These are phyloP conservation scores for Komagataea norvegica DNA, from an alignment of 1,139 yeast genomes.

Conservation along the genomic window DNA sequence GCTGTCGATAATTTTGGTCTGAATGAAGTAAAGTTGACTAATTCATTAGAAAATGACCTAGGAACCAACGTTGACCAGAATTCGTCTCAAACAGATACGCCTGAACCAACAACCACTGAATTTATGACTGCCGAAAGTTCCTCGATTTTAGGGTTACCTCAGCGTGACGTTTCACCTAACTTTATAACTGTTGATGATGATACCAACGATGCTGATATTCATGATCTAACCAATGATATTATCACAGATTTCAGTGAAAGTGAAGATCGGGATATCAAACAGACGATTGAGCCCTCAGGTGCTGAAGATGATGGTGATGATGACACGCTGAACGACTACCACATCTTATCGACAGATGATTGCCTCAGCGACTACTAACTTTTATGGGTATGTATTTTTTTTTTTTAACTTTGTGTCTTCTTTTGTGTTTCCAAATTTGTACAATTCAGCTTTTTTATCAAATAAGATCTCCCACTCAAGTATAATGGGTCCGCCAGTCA, in stretches of 20 bases:
- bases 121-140: no score
- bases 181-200: background rate
- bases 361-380: background rate
- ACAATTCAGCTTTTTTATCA: no score
- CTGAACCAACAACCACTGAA: no score
- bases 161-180: background rate
- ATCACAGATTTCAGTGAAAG: slow-evolving; percentile 2
- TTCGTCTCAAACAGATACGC: no score
- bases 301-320: slow-evolving; percentile 1
- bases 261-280: no score
- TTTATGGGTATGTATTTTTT: background rate
- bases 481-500: no score
- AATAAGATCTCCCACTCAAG: no score
- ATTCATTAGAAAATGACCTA: background rate
- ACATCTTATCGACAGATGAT: slow-evolving; percentile 5
- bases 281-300: no score
- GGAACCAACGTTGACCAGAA: background rate
- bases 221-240: background rate
- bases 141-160: no score
- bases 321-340: slow-evolving; percentile 2
- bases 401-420: background rate
- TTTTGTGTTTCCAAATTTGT: background rate
- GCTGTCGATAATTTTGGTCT: background rate
- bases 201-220: no score
- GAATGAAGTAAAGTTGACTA: slow-evolving; percentile 2